Evolutionary conservation across 805 yeast genomes (phyloP).

Genomic region (Alloascoidea hylecoeti): DNA sequence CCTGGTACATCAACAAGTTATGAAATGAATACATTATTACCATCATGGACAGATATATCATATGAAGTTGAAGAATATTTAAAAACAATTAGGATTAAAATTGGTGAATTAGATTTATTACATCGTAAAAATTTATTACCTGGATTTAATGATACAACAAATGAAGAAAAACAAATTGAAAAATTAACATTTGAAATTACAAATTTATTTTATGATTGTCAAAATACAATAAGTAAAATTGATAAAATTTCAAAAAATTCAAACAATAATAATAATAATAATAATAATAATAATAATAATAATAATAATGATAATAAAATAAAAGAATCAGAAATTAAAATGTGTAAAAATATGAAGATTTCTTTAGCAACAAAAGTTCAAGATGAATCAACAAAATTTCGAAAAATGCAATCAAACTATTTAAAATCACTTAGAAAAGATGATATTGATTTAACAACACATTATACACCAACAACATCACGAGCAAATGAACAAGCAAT

Average conservation of each 20-base stretch:
- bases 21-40: slow-evolving; percentile 58
- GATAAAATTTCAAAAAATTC: slow-evolving; percentile 26
- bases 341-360: slow-evolving; percentile 71
- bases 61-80: slow-evolving; percentile 56
- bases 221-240: slow-evolving; percentile 58
- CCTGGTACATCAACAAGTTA: slow-evolving; percentile 19
- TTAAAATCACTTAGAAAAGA: slow-evolving; percentile 33
- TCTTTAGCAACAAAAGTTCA: slow-evolving; percentile 80
- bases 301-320: slow-evolving; percentile 26
- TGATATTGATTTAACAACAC: background rate
- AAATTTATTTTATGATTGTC: slow-evolving; percentile 64
- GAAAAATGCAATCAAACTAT: slow-evolving; percentile 82
- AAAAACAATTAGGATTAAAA: slow-evolving; percentile 32
- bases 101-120: slow-evolving; percentile 47
- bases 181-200: slow-evolving; percentile 63
- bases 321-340: slow-evolving; percentile 34
- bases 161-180: slow-evolving; percentile 70
- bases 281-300: slow-evolving; percentile 58
- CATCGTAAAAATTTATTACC: slow-evolving; percentile 80
- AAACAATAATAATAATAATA: slow-evolving; percentile 63
- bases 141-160: slow-evolving; percentile 69
- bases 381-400: slow-evolving; percentile 57
- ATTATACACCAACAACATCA: background rate
- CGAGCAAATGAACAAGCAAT: slow-evolving; percentile 19
- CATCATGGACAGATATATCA: slow-evolving; percentile 63